Base-by-base conservation (phyloP, 225 moss, liverwort and hornwort species). In the Anthoceros angustus region DNA sequence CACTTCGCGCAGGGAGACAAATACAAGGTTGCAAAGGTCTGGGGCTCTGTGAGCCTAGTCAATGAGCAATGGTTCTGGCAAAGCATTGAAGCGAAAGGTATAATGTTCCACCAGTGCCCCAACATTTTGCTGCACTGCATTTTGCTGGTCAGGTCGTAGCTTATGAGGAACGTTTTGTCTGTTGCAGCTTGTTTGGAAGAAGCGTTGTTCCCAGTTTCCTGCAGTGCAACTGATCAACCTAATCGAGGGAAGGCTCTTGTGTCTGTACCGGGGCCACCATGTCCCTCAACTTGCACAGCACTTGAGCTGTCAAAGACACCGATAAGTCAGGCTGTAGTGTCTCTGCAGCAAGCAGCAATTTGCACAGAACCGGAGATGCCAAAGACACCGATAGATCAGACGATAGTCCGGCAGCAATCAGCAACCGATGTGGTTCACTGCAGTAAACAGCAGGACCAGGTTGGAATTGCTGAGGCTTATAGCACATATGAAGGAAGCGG, bases 11-110 rank as follows among this genome's bases (percentile, higher is more conserved):
- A 55, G 7, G 55, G 55, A 23, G 55, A 55, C 55, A 55, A 55
- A 11, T 55, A 55, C 55, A 55, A 55, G 55, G 55, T 55, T 8
- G 55, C 55, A 8, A 55, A 55, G 55, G 18, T 15, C 23, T 55
- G 55, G 55, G 14, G n/a, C 18, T 18, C n/a, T 55, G 55, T 55
- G n/a, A 55, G 23, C 18, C 55, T 55, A 5, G 55, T 55, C 5
- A 55, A 55, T 55, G 55, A 55, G 18, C 55, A 55, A 20, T 55
- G 55, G 55, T 55, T 55, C 55, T 55, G 55, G 55, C 55, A 55
- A 55, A 55, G 55, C 55, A 55, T 55, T 55, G 55, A 55, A 23
- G 55, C 55, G 1, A 15, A 55, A 55, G 55, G 55, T 55, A 55
- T 55, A 7, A 23, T 32, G 32, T 32, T 32, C 32, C 32, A 32